These are phyloP conservation scores for Suillus lakei DNA, from an alignment of 768 basidiomycete genomes.

Conservation along the genomic window DNA sequence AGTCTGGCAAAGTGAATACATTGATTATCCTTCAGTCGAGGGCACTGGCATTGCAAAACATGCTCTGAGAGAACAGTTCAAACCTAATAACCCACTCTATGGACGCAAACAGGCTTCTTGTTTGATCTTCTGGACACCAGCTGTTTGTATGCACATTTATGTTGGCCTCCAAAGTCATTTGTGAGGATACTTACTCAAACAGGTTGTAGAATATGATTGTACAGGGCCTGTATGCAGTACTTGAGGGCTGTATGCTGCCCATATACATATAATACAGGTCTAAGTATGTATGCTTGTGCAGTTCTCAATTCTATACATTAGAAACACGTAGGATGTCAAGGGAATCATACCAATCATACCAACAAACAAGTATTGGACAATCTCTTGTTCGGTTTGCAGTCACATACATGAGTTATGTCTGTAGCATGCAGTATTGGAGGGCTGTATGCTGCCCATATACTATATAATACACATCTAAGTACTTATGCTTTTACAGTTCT, in stretches of 20 bases:
- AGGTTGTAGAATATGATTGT: neutral
- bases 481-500: neutral
- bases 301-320: neutral
- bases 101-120: neutral
- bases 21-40: neutral
- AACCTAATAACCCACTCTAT: neutral
- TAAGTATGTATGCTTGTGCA: neutral
- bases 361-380: neutral
- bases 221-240: neutral
- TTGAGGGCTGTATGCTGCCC: slow-evolving; percentile 3
- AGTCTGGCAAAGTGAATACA: neutral
- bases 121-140: neutral
- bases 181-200: neutral
- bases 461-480: neutral
- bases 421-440: neutral
- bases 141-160: neutral
- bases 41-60: neutral
- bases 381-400: neutral
- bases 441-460: neutral
- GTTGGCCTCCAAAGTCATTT: neutral
- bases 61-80: neutral
- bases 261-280: neutral
- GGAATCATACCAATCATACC: neutral
- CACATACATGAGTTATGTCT: neutral
- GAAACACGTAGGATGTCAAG: neutral